Evolutionary conservation across 306 rosid species (phyloP).

Genomic region (Parietaria judaica): DNA sequence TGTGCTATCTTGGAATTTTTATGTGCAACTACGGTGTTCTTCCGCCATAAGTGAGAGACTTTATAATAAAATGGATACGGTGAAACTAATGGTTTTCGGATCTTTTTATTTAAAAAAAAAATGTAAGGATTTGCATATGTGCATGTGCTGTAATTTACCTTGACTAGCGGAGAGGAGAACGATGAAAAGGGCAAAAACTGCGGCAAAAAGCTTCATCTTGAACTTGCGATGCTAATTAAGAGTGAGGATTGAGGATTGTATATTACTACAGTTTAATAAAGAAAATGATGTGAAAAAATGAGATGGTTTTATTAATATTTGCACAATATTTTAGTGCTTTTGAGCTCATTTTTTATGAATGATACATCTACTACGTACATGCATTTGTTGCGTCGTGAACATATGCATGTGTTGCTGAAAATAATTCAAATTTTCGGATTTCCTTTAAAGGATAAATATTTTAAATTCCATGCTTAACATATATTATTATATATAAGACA

Average conservation of each 20-base stretch:
- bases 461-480: too few species aligned
- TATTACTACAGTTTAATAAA: background rate
- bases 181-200: background rate
- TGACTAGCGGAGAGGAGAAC: conserved; percentile 1
- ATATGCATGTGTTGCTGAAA: too few species aligned
- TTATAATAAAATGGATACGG: too few species aligned
- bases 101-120: too few species aligned
- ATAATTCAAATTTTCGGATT: too few species aligned
- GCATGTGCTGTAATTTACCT: background rate
- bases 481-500: too few species aligned
- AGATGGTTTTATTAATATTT: background rate
- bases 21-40: too few species aligned
- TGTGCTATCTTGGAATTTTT: too few species aligned
- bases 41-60: too few species aligned
- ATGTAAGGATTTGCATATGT: background rate
- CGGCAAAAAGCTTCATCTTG: conserved; percentile 4
- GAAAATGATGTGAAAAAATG: background rate
- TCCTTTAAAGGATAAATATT: too few species aligned
- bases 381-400: conserved; percentile 1
- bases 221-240: too few species aligned
- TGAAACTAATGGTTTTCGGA: too few species aligned
- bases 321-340: background rate
- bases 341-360: background rate
- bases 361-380: background rate
- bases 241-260: background rate